These are phyloP conservation scores for Penicillium cosmopolitanum DNA, from an alignment of 495 filamentous ascomycete species.

Conservation along the genomic window DNA sequence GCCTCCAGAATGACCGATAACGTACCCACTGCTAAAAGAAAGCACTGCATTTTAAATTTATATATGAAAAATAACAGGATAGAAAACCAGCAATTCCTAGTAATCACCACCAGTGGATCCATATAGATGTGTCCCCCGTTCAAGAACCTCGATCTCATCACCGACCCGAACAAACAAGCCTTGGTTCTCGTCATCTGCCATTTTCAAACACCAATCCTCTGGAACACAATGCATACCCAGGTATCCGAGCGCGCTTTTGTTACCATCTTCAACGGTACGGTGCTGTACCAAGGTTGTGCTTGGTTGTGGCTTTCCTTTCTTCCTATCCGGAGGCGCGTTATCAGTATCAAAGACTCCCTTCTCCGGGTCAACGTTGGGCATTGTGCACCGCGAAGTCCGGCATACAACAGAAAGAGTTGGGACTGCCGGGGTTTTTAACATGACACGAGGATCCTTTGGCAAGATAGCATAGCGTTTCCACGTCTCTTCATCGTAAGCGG, in stretches of 20 bases:
- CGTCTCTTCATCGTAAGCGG: constrained; percentile 20
- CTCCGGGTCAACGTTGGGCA: constrained; percentile 22
- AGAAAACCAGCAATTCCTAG: neutral
- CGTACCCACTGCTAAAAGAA: neutral
- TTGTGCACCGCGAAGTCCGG: constrained; percentile 25
- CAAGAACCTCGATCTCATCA: constrained; percentile 25
- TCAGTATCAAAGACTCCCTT: constrained; percentile 19
- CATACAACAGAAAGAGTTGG: constrained; percentile 21
- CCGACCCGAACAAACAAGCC: constrained; percentile 21
- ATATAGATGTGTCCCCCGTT: constrained; percentile 19
- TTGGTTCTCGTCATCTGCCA: constrained; percentile 9
- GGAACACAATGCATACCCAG: constrained; percentile 26
- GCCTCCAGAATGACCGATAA: too few relatives aligned
- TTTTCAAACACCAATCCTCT: constrained; percentile 17
- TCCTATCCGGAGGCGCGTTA: constrained; percentile 15
- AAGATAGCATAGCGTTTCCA: constrained; percentile 23
- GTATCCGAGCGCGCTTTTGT: constrained; percentile 22
- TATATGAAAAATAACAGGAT: neutral
- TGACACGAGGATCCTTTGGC: neutral
- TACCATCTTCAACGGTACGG: constrained; percentile 21
- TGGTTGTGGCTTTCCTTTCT: constrained; percentile 23
- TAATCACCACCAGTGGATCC: constrained; percentile 22
- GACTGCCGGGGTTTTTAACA: constrained; percentile 5
- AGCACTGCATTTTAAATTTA: neutral
- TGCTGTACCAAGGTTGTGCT: constrained; percentile 21